Conservation (phyloP, 257 asterid genomes). For the Solanum paucissectum region DNA sequence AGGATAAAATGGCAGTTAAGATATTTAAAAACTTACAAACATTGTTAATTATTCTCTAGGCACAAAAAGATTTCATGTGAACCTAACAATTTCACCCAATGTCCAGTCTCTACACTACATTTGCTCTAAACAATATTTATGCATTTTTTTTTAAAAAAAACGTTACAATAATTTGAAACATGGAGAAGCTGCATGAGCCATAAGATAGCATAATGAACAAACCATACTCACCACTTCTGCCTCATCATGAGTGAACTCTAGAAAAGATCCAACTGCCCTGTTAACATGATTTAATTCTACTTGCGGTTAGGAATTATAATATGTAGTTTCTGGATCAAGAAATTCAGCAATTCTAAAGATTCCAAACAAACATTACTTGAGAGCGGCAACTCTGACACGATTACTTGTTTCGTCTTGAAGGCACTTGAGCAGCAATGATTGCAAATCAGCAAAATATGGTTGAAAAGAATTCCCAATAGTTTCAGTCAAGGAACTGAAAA, state of each 20-base stretch:
- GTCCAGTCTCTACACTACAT: neutral
- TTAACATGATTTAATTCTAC: slow-evolving; percentile 18
- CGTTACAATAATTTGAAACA: neutral
- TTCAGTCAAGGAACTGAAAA: slow-evolving; percentile 98
- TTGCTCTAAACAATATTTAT: neutral
- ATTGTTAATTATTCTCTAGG: neutral
- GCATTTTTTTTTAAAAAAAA: neutral
- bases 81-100: neutral
- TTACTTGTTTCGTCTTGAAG: slow-evolving; percentile 94
- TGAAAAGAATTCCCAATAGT: slow-evolving; percentile 88
- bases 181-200: neutral
- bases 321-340: neutral
- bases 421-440: slow-evolving; percentile 81
- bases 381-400: slow-evolving; percentile 93
- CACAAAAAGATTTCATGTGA: neutral
- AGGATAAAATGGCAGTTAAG: neutral
- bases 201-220: neutral
- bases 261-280: slow-evolving; percentile 99
- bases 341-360: neutral
- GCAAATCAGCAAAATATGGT: slow-evolving; percentile 77
- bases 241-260: slow-evolving; percentile 92
- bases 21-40: neutral
- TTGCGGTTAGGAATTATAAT: slow-evolving; percentile 6
- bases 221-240: slow-evolving; percentile 68
- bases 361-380: slow-evolving; percentile 58